These are phyloP conservation scores for Friedmanniomyces endolithicus DNA, from an alignment of 495 filamentous ascomycete genomes.

Conservation along the genomic window DNA sequence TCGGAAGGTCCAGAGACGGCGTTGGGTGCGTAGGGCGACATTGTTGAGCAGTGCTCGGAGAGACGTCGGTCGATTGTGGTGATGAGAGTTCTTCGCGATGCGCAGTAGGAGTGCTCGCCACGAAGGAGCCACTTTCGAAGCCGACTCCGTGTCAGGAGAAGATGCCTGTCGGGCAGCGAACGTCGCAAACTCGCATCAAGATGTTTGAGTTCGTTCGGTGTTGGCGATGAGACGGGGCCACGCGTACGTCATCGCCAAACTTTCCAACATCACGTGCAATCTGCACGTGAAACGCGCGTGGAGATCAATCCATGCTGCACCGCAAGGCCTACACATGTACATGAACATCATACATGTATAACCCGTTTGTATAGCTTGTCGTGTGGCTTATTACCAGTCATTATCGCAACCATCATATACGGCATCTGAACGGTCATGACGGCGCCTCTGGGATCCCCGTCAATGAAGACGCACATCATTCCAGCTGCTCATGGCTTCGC, in stretches of 20 bases:
- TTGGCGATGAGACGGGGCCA: not conserved
- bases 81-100: not conserved
- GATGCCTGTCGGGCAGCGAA: not conserved
- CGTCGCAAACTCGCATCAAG: not conserved
- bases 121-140: slow-evolving; percentile 9
- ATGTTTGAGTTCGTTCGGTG: no score
- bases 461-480: slow-evolving; percentile 13
- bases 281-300: not conserved
- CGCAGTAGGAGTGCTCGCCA: slow-evolving; percentile 5
- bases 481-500: slow-evolving; percentile 23
- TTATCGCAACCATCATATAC: no score
- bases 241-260: not conserved
- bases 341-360: no score
- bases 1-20: slow-evolving; percentile 52
- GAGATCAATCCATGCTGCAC: no score
- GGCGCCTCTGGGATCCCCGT: no score
- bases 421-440: no score
- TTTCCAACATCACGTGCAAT: not conserved
- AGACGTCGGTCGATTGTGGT: not conserved
- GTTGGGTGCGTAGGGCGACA: slow-evolving; percentile 42
- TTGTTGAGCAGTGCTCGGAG: slow-evolving; percentile 28
- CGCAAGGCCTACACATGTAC: no score
- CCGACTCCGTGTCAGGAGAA: no score
- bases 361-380: no score
- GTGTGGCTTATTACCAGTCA: no score